Conservation (phyloP, 768 basidiomycete genomes). For the Infundibulicybe gibba region DNA sequence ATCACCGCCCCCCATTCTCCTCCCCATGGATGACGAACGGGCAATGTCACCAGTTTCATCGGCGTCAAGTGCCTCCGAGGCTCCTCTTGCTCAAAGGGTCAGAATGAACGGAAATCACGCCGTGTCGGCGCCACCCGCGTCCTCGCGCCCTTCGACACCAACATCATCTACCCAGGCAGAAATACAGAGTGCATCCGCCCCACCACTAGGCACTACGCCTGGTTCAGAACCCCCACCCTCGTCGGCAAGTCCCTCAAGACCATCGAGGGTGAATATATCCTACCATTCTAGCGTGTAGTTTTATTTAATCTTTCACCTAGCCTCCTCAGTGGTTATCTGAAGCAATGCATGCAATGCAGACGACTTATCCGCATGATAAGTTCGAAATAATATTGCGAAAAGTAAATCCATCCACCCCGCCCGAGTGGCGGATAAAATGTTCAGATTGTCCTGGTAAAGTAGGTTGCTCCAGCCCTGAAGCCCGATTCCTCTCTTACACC, state of each 20-base stretch:
- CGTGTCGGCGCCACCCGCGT: conserved; percentile 14
- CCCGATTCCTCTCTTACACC: not conserved
- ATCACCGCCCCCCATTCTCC: conserved; percentile 24
- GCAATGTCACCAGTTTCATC: conserved; percentile 69
- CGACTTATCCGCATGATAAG: conserved; percentile 73
- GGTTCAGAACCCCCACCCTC: conserved; percentile 12
- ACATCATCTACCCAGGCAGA: conserved; percentile 8
- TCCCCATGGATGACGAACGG: conserved; percentile 42
- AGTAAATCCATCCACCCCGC: conserved; percentile 44
- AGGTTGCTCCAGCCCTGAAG: conserved; percentile 10
- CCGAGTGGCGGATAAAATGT: conserved; percentile 92
- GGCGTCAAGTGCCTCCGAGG: conserved; percentile 69
- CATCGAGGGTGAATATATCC: conserved; percentile 13
- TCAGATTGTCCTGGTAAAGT: conserved; percentile 94
- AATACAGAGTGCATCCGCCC: not conserved
- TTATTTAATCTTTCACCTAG: conserved; percentile 20
- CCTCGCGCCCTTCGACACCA: conserved; percentile 23
- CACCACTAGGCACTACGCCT: conserved; percentile 1
- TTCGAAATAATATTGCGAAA: conserved; percentile 77
- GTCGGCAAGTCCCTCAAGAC: conserved; percentile 25
- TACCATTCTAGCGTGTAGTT: not conserved
- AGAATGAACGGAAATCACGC: conserved; percentile 40
- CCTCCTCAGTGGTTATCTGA: conserved; percentile 69
- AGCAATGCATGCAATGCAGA: conserved; percentile 66
- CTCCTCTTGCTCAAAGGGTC: conserved; percentile 66